Evolutionary conservation across 352 stramenopile species (phyloP), one percentile per base, ranked within the genome.

Genomic region (Aphanomyces cochlioides): DNA sequence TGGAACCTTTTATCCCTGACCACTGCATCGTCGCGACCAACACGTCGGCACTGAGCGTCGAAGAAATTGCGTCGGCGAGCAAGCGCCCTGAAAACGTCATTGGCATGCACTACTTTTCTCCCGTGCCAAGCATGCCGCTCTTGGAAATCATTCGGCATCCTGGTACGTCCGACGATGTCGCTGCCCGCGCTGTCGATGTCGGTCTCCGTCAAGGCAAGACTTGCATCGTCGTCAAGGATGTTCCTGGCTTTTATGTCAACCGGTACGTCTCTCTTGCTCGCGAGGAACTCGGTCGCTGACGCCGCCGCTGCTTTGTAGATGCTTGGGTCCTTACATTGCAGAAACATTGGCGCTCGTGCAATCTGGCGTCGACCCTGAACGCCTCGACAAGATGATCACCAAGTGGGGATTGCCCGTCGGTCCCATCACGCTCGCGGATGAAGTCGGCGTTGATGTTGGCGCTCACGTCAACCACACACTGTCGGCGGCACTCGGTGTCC

Each of bases 231-330:
- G 96, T 99, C 54, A 99, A 99, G 83, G 97, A 99, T 79, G 96
- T 99, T 1, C 96, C 97, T n/a, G 97, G 97, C 47, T 99, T 99
- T 77, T 99, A 99, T 76, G 97, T 99, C 39, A 99, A 99, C 84
- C 88, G 97, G 36, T 61, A 41, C 28, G 54, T 61, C 17, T 61
- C 7, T 58, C 28, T n/a, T n/a, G 36, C 15, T 58, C 21, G 2
- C 21, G 10, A 37, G 50, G 15, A 28, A 58, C 17, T 36, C 17
- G 50, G 17, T 36, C 50, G 19, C 50, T 13, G 10, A 28, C 36
- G 50, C 36, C n/a, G 19, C 8, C 37, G 7, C 8, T 58, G 50
- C n/a, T 8, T 2, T 10, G 54, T 61, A 61, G 54, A 13, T 98
- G 94, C 78, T 85, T 99, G 41, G 96, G 94, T 34, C 97, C 97